Evolutionary conservation across 2,329 filamentous ascomycete species (phyloP), one percentile per base, ranked within the genome.

Genomic region (Verticillium longisporum): DNA sequence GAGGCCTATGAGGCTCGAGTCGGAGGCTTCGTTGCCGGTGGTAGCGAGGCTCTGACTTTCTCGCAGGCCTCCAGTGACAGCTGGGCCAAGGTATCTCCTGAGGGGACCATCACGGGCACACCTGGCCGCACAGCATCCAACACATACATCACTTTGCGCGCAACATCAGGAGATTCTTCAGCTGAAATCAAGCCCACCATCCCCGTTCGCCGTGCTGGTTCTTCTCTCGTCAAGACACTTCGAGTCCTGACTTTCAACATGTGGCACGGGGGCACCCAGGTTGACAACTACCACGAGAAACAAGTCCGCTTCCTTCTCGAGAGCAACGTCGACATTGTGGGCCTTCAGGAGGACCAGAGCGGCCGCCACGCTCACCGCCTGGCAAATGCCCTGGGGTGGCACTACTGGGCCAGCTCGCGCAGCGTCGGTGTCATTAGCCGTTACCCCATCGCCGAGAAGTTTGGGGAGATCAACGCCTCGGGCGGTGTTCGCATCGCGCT

Each of bases 241-340:
- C 68, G 68, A 50, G 71, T 78, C 13, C 65, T 78, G 57, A 69
- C 73, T 4, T 73, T 70, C 61, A 79, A 79, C 66, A 67, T 78
- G 58, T 78, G 77, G 77, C 64, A 69, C 56, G 73, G 74, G 4
- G 76, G 75, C 55, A 69, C 69, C 2, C 63, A 68, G 9, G 71
- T 78, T 36, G 70, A 71, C 33, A 64, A 72, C 62, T 74, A 72
- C 61, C 73, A 76, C 61, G 67, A 68, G 54, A 78, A 78, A 68
- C 75, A 77, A 60, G 66, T 78, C 18, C 65, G 63, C 3, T 75
- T 75, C 65, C 66, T 78, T 5, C 64, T 66, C 32, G 64, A 66
- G 2, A 68, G 57, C 9, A 70, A 70, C 15, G 69, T 67, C 10
- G 76, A 78, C 36, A 64, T 78, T 1, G 69, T 77, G 15, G 74